Base-by-base conservation (phyloP, 208 protist genomes). In the Leishmania tarentolae region DNA sequence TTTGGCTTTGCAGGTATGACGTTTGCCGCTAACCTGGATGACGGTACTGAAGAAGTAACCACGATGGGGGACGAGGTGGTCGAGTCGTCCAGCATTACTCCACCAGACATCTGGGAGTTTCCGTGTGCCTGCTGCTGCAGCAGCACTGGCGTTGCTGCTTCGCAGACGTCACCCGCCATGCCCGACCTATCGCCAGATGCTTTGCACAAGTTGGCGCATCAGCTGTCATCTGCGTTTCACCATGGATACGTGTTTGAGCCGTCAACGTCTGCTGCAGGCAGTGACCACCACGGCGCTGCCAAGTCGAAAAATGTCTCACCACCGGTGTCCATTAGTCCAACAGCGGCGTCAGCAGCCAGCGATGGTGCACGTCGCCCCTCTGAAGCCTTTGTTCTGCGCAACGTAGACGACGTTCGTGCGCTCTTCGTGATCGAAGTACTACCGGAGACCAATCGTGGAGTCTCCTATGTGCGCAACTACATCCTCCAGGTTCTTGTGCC, bases 401-500 rank as follows among this genome's bases (percentile, higher is more conserved):
- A 78, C 21, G 82, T 91, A 35, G 80, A 89, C 24, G 78, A 86
- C 40, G 85, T 95, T 28, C 86, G 92, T 6, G 57, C 78, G 17
- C 79, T 95, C 13, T 90, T 95, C 65, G 83, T 75, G n/a, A 82
- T 98, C 21, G 88, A 90, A 46, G 87, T 87, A 37, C 88, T 98
- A 7, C 92, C 91, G 15, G 79, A 90, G 37, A 83, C 84, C 50
- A 86, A 93, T 73, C 78, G 88, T 31, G 95, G 95, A 50, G 88
- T 98, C 21, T 94, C 92, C 9, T 98, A 96, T 84, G 92, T 92
- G 57, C 89, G 95, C 17, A 97, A 98, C 85, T 91, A 95, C 83
- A 97, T 98, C 72, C 84, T 98, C 17, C 89, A 88, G 56, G 87
- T 92, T 59, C 87, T 98, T 19, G 95, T 89, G 6, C 92, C 94